A percentile compares a stretch with the other conserved stretches of the same genome.
Conservation (phyloP, 106 monocot genomes). For the Dactylorhiza incarnata region DNA sequence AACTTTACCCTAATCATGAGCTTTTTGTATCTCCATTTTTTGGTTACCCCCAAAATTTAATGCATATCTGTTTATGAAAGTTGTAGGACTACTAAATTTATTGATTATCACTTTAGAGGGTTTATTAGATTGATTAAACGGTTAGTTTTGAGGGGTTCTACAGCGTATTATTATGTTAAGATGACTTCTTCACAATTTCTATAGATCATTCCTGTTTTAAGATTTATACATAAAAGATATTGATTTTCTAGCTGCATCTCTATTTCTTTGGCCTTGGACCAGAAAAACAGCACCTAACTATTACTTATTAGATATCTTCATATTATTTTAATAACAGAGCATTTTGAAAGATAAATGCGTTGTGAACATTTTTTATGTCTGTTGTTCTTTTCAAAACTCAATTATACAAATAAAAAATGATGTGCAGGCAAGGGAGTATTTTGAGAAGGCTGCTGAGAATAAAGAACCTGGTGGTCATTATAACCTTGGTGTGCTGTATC, state of each 20-base stretch:
- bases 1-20: too few relatives aligned
- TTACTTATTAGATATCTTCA: not conserved
- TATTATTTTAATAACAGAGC: not conserved
- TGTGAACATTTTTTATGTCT: not conserved
- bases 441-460: constrained; percentile 77
- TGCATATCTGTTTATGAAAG: too few relatives aligned
- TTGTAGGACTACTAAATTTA: too few relatives aligned
- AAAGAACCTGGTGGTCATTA: constrained; percentile 82
- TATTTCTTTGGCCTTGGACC: not conserved
- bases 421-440: constrained; percentile 78
- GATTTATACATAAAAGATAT: not conserved
- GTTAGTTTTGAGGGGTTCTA: too few relatives aligned
- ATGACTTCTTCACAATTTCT: not conserved
- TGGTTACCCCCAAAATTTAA: too few relatives aligned
- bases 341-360: not conserved
- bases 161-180: not conserved
- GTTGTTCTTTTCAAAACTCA: not conserved
- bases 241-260: not conserved
- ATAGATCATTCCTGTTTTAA: not conserved
- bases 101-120: too few relatives aligned
- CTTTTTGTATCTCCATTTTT: too few relatives aligned
- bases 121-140: too few relatives aligned
- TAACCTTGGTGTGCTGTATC: constrained; percentile 82
- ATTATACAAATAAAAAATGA: not conserved
- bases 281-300: not conserved